Base-by-base conservation (phyloP, 306 rosid species). In the Casuarina equisetifolia region DNA sequence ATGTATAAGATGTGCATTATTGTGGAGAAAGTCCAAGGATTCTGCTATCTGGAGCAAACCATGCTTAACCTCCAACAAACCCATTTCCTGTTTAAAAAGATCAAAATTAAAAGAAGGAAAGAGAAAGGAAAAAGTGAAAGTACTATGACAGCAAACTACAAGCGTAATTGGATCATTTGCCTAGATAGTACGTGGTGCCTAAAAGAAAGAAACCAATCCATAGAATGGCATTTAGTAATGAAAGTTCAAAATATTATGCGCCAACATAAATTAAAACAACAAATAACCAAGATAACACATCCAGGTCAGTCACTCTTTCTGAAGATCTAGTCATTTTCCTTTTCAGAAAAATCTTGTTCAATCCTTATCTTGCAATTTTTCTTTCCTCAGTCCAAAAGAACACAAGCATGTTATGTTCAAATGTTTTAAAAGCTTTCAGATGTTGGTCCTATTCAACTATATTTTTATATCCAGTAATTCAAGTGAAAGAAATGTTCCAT, bases 21-120 rank as follows among this genome's bases (percentile, higher is more conserved):
- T 92, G 80, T 95, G 99, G 40, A 95, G 96, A 84, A 95, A 95
- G 82, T 92, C 92, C 85, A 95, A 86, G 25, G 99, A 84, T 80
- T 95, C 99, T 19, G 97, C 97, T 32, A 92, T 76, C 85, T 95
- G 99, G 76, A 95, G 97, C 86, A 95, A 90, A 72, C 99, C 98
- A 82, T 95, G 99, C 80, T 95, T 95, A 76, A 95, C 90, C 90
- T 95, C 99, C 88, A 95, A 89, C 66, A 95, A 61, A 44, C 97
- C 89, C 98, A 95, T 91, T 79, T 92, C 90, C 99, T 95, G 86
- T 79, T 73, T 81, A 78, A 70, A 15, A 79, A 67, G 32, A 35
- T 3, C 3, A 59, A 32, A 51, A 51, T 11, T 10, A 51, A 51
- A 32, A 10, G 32, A 25, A 25, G 1, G 32, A 25, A 25, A 25